A percentile compares a stretch with the other conserved stretches of the same genome.
These are phyloP conservation scores for Eimeria maxima DNA, from an alignment of 169 alveolate genomes.

Conservation along the genomic window DNA sequence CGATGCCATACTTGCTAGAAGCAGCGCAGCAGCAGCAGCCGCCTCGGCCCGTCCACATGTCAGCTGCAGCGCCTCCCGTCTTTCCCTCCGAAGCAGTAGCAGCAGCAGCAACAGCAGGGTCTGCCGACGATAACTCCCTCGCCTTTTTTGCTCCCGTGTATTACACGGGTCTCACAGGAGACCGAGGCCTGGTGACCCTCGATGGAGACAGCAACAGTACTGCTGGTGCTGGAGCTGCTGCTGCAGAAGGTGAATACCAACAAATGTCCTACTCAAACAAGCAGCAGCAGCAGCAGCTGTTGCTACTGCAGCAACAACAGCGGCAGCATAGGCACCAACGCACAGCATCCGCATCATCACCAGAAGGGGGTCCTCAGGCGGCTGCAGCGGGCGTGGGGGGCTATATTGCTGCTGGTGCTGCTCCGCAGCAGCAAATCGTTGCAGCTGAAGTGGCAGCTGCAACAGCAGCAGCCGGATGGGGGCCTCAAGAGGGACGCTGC, in stretches of 20 bases:
- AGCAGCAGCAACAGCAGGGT: constrained; percentile 61
- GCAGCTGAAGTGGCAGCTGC: background rate
- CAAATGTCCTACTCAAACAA: background rate
- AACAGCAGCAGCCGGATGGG: constrained; percentile 35
- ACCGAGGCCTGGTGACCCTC: constrained; percentile 58
- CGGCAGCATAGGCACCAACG: background rate
- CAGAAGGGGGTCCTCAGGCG: background rate
- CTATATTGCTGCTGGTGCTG: constrained; percentile 28
- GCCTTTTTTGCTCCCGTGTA: constrained; percentile 68
- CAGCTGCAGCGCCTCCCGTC: background rate
- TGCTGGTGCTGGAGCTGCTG: constrained; percentile 13
- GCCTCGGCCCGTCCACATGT: background rate
- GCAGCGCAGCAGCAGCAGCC: constrained; percentile 25
- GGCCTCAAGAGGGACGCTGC: background rate
- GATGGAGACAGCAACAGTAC: constrained; percentile 48
- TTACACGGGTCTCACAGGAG: constrained; percentile 72
- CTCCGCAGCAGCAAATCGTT: constrained; percentile 2
- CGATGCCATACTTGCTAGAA: constrained; percentile 24
- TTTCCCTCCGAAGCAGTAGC: constrained; percentile 73
- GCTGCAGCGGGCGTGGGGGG: constrained; percentile 7
- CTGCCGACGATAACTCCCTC: constrained; percentile 20
- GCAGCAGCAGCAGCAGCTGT: constrained; percentile 37
- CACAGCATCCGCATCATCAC: background rate
- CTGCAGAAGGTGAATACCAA: background rate
- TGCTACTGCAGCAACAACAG: constrained; percentile 53